Evolutionary conservation across 352 stramenopile species (phyloP), one percentile per base, ranked within the genome.

Genomic region (Phytophthora sp.): DNA sequence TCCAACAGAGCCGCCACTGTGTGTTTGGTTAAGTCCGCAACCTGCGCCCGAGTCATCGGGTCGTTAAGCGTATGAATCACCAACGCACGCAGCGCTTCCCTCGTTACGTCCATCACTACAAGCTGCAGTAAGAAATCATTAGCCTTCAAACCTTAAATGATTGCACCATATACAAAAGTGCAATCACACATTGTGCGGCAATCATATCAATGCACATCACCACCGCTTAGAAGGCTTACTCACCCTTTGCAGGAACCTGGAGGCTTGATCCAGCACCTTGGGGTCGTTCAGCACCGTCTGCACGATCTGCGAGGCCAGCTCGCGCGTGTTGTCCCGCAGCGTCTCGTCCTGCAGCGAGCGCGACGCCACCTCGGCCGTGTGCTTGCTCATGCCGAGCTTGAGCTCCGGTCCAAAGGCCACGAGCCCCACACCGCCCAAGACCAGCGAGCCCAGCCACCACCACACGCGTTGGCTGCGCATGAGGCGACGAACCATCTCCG

Each of bases 271-370:
- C 24, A 95, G 73, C 46, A 95, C 86, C 39, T 95, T 89, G 17
- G 84, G 77, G 65, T 95, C 86, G 50, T 93, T 93, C 12, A 95
- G 72, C 65, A 95, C 84, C 6, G 86, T 95, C 66, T 95, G 86
- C 10, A 95, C 84, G 65, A 95, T 95, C 74, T 93, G 84, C 7
- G 84, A 93, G 6, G 86, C 86, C 37, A 95, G 55, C 39, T 93
- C 73, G 18, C 84, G 76, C 26, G 84, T 89, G 67, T 95, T 82
- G 32, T 71, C 75, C 26, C 87, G 69, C 26, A 95, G 79, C 43
- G 79, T 91, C 69, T 95, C 84, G 69, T 95, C 83, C 76, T 95
- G 86, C 7, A 95, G 76, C 26, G 84, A 92, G 38, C 86, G 79
- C 27, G 82, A 89, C 44, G 84, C 86, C 15, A 95, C 77, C n/a